Base-by-base conservation (phyloP, 441 rosid genomes). In the Theobroma grandiflorum region DNA sequence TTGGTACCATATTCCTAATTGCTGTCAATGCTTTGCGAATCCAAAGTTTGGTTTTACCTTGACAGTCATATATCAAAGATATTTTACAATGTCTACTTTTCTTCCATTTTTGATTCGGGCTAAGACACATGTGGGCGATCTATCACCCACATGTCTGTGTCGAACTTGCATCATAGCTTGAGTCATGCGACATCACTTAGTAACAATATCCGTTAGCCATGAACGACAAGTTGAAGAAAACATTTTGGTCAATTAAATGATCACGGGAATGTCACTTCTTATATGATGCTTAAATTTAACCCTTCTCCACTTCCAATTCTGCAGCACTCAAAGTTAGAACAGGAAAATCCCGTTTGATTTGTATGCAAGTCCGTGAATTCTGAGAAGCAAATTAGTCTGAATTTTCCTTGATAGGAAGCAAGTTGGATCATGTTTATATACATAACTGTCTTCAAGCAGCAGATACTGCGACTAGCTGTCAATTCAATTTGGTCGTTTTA, bases 301-400 rank as follows among this genome's bases (percentile, higher is more conserved):
- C 35, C 2, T 68, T 42, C 47, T 45, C 55, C 53, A 26, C 14
- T 5, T 47, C n/a, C 49, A 69, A 47, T 4, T 47, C 52, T 52
- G 40, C 62, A 52, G 52, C 75, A 31, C 50, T 49, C 42, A 7
- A 49, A 33, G 18, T 33, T 0, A 3, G 1, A 40, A 38, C 20
- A 15, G 43, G 16, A 71, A 20, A 11, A 4, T 55, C 22, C 35
- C 3, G 20, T 57, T 65, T 74, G 50, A 73, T 37, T 73, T 57
- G 50, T 38, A n/a, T 73, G 38, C 77, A 38, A 26, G 2, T 18
- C 77, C 65, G 66, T 73, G 77, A 73, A 40, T 40, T 55, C 52
- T 11, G 14, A 55, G 6, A 68, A 20, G 53, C 43, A 68, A 42
- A 16, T 3, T 15, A 18, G 7, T 18, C 26, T 65, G 6, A 40